Percentiles rank a stretch among this genome's conserved stretches.
Conservation (phyloP, 202 grass and related monocot species). For the Setaria italica region DNA sequence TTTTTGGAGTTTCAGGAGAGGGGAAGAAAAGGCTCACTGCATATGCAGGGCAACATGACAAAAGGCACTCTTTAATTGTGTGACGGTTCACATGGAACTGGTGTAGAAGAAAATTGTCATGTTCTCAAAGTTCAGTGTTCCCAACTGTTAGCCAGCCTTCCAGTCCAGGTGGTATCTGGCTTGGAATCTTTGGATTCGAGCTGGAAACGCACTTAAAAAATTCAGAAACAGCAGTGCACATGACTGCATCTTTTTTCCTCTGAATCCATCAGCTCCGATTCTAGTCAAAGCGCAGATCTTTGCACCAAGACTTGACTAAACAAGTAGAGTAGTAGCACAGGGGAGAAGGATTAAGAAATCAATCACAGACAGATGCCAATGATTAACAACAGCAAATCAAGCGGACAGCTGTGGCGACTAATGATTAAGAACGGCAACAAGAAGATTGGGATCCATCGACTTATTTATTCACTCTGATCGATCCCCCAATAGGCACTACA, state of each 20-base stretch:
- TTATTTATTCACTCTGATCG: slow-evolving; percentile 18
- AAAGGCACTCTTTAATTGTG: background rate
- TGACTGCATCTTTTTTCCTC: background rate
- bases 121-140: slow-evolving; percentile 1
- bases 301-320: background rate
- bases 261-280: background rate
- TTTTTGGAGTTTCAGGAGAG: too few relatives aligned
- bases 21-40: background rate
- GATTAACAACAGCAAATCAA: background rate
- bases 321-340: background rate
- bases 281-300: background rate
- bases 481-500: background rate
- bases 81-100: background rate
- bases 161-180: slow-evolving; percentile 19
- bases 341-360: background rate
- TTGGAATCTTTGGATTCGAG: background rate
- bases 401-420: background rate
- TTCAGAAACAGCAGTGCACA: background rate
- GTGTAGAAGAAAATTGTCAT: background rate
- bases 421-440: slow-evolving; percentile 31
- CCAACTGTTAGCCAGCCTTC: background rate
- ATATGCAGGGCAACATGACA: background rate
- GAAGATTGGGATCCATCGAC: background rate
- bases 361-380: background rate
- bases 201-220: background rate